Percentiles rank a stretch among this genome's conserved stretches.
Conservation (phyloP, 1,139 yeast genomes). For the Entelexis sorbosivorans region DNA sequence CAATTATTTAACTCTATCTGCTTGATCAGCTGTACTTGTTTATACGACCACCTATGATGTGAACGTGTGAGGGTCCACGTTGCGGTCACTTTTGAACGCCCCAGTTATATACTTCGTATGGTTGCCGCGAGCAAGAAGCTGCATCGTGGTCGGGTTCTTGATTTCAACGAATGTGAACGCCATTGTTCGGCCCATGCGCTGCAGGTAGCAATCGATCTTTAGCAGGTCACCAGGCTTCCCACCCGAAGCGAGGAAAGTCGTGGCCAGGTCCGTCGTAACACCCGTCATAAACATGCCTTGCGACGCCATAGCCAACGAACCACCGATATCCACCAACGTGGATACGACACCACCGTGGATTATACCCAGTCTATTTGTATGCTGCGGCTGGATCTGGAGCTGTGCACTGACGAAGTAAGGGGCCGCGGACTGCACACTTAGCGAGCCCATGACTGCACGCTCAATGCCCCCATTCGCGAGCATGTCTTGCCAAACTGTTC, state of each 20-base stretch:
- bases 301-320: slow-evolving; percentile 37
- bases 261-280: slow-evolving; percentile 35
- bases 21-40: too few species aligned
- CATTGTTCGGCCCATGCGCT: slow-evolving; percentile 34
- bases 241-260: slow-evolving; percentile 35
- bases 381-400: slow-evolving; percentile 30
- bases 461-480: slow-evolving; percentile 23
- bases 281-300: slow-evolving; percentile 37
- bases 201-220: slow-evolving; percentile 29
- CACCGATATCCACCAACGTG: slow-evolving; percentile 35
- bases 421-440: slow-evolving; percentile 27
- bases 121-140: slow-evolving; percentile 35
- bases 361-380: slow-evolving; percentile 33
- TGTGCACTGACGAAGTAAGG: slow-evolving; percentile 32
- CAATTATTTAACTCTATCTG: too few species aligned
- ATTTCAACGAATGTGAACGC: slow-evolving; percentile 36
- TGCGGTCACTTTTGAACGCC: slow-evolving; percentile 30
- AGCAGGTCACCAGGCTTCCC: slow-evolving; percentile 32
- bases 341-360: slow-evolving; percentile 38
- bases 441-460: slow-evolving; percentile 21
- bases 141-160: slow-evolving; percentile 22
- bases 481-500: slow-evolving; percentile 23
- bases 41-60: neutral
- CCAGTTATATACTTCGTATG: slow-evolving; percentile 36
- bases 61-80: slow-evolving; percentile 11